phyloP scores from a whole-genome alignment of 371 early-diverging fungal genomes.

The Mucor lusitanicus region DNA sequence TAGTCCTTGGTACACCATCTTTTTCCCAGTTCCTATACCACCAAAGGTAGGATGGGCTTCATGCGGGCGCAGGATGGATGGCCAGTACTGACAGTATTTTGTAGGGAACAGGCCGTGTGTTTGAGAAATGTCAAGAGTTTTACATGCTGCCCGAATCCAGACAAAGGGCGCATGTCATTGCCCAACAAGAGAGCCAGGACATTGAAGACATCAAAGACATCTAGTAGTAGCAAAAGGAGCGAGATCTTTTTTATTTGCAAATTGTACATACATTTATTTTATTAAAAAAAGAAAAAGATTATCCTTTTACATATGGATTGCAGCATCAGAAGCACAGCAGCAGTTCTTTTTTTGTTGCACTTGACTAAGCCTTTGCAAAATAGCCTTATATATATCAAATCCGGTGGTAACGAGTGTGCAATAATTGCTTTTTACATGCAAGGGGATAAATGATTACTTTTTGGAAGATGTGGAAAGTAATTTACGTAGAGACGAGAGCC shows the following conservation, averaged over 20 bases:
- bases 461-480: not conserved
- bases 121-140: constrained; percentile 52
- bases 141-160: constrained; percentile 39
- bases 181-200: constrained; percentile 43
- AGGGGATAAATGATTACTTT: constrained; percentile 1
- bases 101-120: constrained; percentile 44
- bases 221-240: constrained; percentile 20
- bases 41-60: constrained; percentile 34
- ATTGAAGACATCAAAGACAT: constrained; percentile 48
- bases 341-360: not conserved
- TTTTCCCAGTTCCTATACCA: constrained; percentile 58
- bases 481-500: constrained; percentile 8
- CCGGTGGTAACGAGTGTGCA: not conserved
- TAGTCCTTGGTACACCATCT: constrained; percentile 60
- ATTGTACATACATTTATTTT: constrained; percentile 4
- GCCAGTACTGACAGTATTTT: not conserved
- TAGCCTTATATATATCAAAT: constrained; percentile 9
- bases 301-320: not conserved
- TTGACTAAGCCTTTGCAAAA: constrained; percentile 1
- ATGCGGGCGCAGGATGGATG: not conserved
- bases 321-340: not conserved
- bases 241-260: not conserved
- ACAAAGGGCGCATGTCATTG: constrained; percentile 37
- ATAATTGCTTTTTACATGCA: not conserved
- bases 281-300: constrained; percentile 5